Conservation (phyloP, 2,329 filamentous ascomycete genomes). For the Aspergillus aculeatinus region DNA sequence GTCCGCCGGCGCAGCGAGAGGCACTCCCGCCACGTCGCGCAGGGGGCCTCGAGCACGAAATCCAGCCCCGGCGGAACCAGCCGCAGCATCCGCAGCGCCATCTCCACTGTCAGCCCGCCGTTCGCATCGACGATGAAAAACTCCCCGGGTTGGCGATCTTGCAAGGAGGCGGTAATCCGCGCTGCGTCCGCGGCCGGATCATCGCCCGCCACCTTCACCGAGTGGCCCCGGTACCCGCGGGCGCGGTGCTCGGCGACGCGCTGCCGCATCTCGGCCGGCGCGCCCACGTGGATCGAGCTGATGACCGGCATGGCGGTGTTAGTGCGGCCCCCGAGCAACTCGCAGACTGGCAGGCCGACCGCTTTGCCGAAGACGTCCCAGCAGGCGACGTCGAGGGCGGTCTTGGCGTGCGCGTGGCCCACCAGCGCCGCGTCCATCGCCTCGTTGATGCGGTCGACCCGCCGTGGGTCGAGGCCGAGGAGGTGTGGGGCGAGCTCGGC, state of each 20-base stretch:
- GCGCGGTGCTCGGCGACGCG: too few relatives aligned
- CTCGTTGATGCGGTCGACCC: conserved; percentile 30
- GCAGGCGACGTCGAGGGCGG: conserved; percentile 22
- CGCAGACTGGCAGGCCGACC: conserved; percentile 25
- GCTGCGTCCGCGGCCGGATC: too few relatives aligned
- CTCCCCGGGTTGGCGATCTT: conserved; percentile 15
- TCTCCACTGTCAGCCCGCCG: conserved; percentile 23
- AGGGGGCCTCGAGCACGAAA: conserved; percentile 27
- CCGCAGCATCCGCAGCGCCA: conserved; percentile 22
- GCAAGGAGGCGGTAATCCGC: conserved; percentile 7
- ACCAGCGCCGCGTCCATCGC: conserved; percentile 26
- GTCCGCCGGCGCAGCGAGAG: conserved; percentile 23
- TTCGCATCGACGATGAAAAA: conserved; percentile 25
- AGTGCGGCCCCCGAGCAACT: conserved; percentile 26
- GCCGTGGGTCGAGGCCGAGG: conserved; percentile 27
- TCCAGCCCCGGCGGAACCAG: conserved; percentile 24
- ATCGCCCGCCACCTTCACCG: too few relatives aligned
- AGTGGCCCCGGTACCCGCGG: too few relatives aligned
- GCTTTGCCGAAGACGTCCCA: conserved; percentile 28
- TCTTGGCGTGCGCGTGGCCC: conserved; percentile 26
- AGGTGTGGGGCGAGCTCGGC: conserved; percentile 25
- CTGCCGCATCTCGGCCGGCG: too few relatives aligned
- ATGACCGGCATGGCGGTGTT: conserved; percentile 14
- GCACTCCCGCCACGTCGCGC: conserved; percentile 23
- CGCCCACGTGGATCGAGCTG: conserved; percentile 7